Base-by-base conservation (phyloP, 1,284 basidiomycete species). In the Ganoderma multipileum region DNA sequence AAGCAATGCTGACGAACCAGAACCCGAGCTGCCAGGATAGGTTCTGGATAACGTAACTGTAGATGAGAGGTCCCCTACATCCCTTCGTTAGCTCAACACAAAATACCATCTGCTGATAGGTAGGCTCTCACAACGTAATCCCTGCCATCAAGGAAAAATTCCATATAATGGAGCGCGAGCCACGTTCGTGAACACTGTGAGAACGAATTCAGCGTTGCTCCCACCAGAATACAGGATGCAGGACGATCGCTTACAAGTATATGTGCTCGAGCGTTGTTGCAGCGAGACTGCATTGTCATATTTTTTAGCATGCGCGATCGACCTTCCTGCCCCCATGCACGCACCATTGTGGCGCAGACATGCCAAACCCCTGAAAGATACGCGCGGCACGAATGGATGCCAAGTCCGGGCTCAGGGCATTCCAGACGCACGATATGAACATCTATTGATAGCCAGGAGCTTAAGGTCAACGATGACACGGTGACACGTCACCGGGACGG, bases 401-500 rank as follows among this genome's bases (percentile, higher is more conserved):
- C 41, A 84, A 74, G 59, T 78, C 81, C 6, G 83, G 82, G 69
- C 82, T 81, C 26, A 80, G 75, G 7, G 82, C 83, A 65, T 81
- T 82, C 83, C 84, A 85, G 42, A 85, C 82, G 64, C 82, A 84
- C 1, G 81, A 79, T 30, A 84, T 78, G 72, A 85, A 84, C 82
- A 84, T 83, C 82, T 83, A 38, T 7, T 18, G 38, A 20, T 3
- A 42, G 36, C n/a, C 16, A 39, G 36, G 1, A 33, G 36, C 36
- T 7, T 9, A 5, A 12, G 8, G 47, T 26, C 47, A 26, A n/a
- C n/a, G 23, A 50, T 5, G 0, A 50, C 47, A 11, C 11, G 9
- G 9, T 12, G 11, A 9, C 18, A 12, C 54, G 14, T 28, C 9
- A 18, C 61, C 5, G 18, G 57, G 42, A 54, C 7, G 38, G 4